phyloP scores from a whole-genome alignment of 768 basidiomycete species.

The Agaricus subrufescens region DNA sequence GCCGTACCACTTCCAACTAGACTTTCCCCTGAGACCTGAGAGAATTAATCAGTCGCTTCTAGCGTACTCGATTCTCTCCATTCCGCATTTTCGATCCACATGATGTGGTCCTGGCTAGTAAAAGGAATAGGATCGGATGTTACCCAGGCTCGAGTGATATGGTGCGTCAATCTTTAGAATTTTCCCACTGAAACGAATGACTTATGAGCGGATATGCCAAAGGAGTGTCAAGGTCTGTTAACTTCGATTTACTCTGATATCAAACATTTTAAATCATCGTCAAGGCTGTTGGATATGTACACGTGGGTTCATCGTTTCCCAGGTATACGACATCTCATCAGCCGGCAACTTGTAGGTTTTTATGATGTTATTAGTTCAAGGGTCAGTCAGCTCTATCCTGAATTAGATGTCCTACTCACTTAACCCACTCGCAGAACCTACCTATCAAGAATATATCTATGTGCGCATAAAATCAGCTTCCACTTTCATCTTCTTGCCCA shows the following conservation, averaged over 20 bases:
- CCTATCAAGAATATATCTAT: slow-evolving; percentile 6
- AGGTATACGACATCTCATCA: background rate
- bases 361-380: slow-evolving; percentile 7
- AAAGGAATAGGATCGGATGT: slow-evolving; percentile 5
- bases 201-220: background rate
- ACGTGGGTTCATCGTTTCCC: background rate
- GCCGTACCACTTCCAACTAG: background rate
- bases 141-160: background rate
- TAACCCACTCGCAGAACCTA: background rate
- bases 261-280: background rate
- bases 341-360: background rate
- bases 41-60: background rate
- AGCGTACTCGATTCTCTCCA: slow-evolving; percentile 7
- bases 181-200: background rate
- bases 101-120: slow-evolving; percentile 9
- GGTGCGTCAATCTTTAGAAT: background rate
- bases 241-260: background rate
- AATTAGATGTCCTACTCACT: background rate
- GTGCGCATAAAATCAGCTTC: background rate
- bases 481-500: background rate
- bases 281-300: slow-evolving; percentile 6
- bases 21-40: too few relatives aligned
- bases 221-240: slow-evolving; percentile 10
- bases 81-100: slow-evolving; percentile 9
- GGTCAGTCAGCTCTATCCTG: background rate